Base-by-base conservation (phyloP, 1,284 basidiomycete species). In the Neotropicomus parvogracilis region DNA sequence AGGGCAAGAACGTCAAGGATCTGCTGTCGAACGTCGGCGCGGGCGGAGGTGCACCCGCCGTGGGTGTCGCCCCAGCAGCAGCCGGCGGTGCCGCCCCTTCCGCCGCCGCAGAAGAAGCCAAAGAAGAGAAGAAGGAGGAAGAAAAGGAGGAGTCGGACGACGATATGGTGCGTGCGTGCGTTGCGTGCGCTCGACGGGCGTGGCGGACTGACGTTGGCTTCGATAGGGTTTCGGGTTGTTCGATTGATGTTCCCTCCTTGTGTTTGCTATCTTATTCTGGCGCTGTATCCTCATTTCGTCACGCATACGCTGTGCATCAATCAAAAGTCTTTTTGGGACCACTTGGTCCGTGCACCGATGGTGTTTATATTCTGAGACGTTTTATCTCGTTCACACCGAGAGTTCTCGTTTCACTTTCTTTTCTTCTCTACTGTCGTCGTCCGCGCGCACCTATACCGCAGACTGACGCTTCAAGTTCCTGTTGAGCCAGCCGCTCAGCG, bases 1-100 rank as follows among this genome's bases (percentile, higher is more conserved):
- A 97, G 76, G 95, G 95, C 64, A 97, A 97, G 82, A 85, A 98
- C 74, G 80, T 98, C 66, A 97, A 94, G 76, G 93, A 95, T 46
- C 78, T 99, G 57, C 81, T 97, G 53, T 90, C 89, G 58, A 95
- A 92, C 75, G 87, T 95, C 57, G 89, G 91, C 62, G 76, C 86
- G 44, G 88, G 89, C 59, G 88, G 88, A 64, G 92, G 80, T 60
- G 87, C 82, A 62, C 85, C 88, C 51, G 83, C 83, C 40, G 81
- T 81, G 50, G 83, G 78, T 57, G 79, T 68, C 54, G 77, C 71
- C 45, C 71, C 78, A 39, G 74, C 73, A 38, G 77, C 71, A 36
- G 77, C 71, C 55, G 84, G 71, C 58, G 83, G 72, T 49, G 86
- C 72, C 58, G 84, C 72, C 40, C 82, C 75, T 44, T 81, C 75